Evolutionary conservation across 2,329 filamentous ascomycete genomes (phyloP).

Genomic region (Blastomyces gilchristii): DNA sequence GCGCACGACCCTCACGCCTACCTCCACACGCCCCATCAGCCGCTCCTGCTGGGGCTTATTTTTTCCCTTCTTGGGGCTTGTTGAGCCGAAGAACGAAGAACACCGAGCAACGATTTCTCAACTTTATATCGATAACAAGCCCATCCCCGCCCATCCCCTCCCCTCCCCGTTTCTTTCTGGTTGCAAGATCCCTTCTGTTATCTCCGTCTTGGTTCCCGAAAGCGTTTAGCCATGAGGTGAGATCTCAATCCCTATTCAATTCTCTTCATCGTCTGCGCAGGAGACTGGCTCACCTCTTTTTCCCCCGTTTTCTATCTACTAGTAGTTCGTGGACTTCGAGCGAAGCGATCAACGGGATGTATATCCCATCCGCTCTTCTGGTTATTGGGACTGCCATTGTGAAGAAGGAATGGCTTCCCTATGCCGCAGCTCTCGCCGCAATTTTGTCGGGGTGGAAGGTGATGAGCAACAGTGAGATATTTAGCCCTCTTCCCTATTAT

Average conservation of each 20-base stretch:
- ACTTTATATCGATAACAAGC: background rate
- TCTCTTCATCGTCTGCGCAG: background rate
- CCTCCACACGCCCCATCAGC: too few relatives aligned
- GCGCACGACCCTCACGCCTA: too few relatives aligned
- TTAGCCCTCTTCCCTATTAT: background rate
- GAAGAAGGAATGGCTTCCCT: conserved; percentile 66
- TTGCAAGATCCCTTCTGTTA: background rate
- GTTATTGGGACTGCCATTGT: conserved; percentile 65
- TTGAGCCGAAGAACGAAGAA: background rate
- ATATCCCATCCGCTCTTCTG: conserved; percentile 71
- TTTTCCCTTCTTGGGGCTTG: background rate
- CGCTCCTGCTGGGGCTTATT: background rate
- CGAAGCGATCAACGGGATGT: conserved; percentile 65
- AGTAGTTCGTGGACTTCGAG: conserved; percentile 21
- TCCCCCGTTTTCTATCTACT: too few relatives aligned
- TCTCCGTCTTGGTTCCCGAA: background rate
- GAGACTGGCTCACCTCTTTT: background rate
- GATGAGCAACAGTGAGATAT: conserved; percentile 55
- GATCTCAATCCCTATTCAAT: background rate
- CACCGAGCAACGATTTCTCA: background rate
- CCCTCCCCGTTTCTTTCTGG: background rate
- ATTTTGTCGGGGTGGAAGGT: conserved; percentile 62
- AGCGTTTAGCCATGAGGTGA: conserved; percentile 1
- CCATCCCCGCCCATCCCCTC: background rate
- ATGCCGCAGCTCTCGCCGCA: conserved; percentile 57